Percentiles rank a stretch among this genome's conserved stretches.
These are phyloP conservation scores for Penicillium frequentans DNA, from an alignment of 2,329 filamentous ascomycete genomes.

Conservation along the genomic window DNA sequence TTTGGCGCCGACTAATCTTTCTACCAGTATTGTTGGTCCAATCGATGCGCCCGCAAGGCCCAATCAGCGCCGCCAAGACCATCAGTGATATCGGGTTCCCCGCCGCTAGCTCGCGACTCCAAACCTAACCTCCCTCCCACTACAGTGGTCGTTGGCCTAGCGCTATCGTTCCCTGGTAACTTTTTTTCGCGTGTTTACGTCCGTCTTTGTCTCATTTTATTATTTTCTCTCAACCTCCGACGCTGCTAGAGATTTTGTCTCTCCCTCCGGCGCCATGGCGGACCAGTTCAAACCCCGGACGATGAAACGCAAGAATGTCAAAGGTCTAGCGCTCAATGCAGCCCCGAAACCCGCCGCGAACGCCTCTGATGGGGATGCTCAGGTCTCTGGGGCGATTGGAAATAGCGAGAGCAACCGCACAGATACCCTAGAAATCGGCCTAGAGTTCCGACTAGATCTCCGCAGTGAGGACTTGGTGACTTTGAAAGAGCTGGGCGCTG, in stretches of 20 bases:
- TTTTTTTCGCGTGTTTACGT: not conserved
- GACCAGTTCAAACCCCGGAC: slow-evolving; percentile 68
- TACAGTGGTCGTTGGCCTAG: slow-evolving; percentile 12
- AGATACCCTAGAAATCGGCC: slow-evolving; percentile 87
- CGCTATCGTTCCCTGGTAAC: slow-evolving; percentile 2
- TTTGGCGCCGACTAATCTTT: slow-evolving; percentile 20
- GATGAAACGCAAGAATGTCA: slow-evolving; percentile 99
- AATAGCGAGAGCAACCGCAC: slow-evolving; percentile 61
- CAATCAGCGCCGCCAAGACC: slow-evolving; percentile 30
- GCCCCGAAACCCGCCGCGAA: slow-evolving; percentile 68
- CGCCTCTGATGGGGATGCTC: slow-evolving; percentile 70
- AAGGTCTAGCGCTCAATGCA: slow-evolving; percentile 84
- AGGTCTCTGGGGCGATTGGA: slow-evolving; percentile 59
- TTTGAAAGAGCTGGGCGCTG: slow-evolving; percentile 89
- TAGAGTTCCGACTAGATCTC: slow-evolving; percentile 93
- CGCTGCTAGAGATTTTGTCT: not conserved
- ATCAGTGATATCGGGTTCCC: slow-evolving; percentile 30
- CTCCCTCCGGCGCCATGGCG: slow-evolving; percentile 46
- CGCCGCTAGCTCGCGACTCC: slow-evolving; percentile 25
- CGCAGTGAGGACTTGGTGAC: slow-evolving; percentile 89
- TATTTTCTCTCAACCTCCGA: not conserved
- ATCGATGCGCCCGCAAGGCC: slow-evolving; percentile 25
- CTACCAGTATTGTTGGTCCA: slow-evolving; percentile 18
- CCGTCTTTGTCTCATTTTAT: not conserved
- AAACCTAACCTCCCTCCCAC: slow-evolving; percentile 17